These are phyloP conservation scores for Pinus albicaulis DNA, from an alignment of 75 land plant species.

Conservation along the genomic window DNA sequence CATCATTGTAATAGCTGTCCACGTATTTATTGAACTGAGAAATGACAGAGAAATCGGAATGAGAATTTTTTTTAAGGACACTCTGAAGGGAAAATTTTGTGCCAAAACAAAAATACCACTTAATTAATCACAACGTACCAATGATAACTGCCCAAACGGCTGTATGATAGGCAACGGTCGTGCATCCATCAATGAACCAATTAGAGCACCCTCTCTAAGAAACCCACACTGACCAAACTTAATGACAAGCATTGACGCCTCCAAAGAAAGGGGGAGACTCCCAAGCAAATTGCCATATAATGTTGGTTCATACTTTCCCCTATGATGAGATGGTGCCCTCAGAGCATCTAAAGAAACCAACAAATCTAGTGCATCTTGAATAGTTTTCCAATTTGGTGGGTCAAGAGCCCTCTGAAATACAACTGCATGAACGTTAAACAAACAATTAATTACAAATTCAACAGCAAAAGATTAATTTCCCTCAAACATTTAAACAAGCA, in stretches of 20 bases:
- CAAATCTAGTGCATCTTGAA: constrained; percentile 59
- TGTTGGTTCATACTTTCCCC: constrained; percentile 67
- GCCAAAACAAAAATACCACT: background rate
- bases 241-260: constrained; percentile 74
- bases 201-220: constrained; percentile 67
- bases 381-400: constrained; percentile 61
- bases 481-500: background rate
- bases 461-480: background rate
- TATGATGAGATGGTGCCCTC: constrained; percentile 30
- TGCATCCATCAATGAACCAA: constrained; percentile 71
- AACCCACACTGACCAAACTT: constrained; percentile 62
- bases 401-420: constrained; percentile 71
- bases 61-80: background rate
- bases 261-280: constrained; percentile 68
- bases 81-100: background rate
- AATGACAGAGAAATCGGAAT: background rate
- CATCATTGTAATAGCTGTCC: constrained; percentile 35
- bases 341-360: constrained; percentile 45
- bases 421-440: constrained; percentile 21
- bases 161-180: constrained; percentile 70
- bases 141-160: constrained; percentile 60
- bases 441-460: background rate
- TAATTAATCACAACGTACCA: constrained; percentile 28
- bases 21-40: constrained; percentile 42
- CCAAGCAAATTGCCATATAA: constrained; percentile 71